Conservation (phyloP, 192 early-diverging fungal species). For the Bifiguratus adelaidae region DNA sequence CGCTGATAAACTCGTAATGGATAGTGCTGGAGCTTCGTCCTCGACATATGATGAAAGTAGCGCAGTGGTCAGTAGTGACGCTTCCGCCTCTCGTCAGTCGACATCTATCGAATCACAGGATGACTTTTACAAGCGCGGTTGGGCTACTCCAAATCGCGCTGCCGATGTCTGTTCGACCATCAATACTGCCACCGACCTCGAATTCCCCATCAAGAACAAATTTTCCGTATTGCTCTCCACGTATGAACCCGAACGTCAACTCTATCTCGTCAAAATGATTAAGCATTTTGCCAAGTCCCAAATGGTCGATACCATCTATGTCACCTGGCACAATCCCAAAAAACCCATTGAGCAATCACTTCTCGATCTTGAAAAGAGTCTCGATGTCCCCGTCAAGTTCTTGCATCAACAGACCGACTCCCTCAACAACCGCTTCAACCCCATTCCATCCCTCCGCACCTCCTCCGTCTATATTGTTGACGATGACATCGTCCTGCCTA, state of each 20-base stretch:
- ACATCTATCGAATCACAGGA: too few relatives aligned
- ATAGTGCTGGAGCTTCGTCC: too few relatives aligned
- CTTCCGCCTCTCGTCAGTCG: too few relatives aligned
- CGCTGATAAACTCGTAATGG: too few relatives aligned
- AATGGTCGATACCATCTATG: constrained; percentile 11
- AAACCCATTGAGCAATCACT: constrained; percentile 9
- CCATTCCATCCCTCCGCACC: constrained; percentile 5
- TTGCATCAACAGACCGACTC: constrained; percentile 12
- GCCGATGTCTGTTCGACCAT: too few relatives aligned
- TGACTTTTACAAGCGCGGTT: too few relatives aligned
- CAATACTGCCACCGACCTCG: too few relatives aligned
- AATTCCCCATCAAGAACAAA: constrained; percentile 9
- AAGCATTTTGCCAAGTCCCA: constrained; percentile 8
- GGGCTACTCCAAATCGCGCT: too few relatives aligned
- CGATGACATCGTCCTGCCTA: constrained; percentile 12
- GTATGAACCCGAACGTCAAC: constrained; percentile 17
- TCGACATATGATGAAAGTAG: too few relatives aligned
- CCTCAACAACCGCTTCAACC: constrained; percentile 20
- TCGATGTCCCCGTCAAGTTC: constrained; percentile 3
- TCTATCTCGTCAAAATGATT: constrained; percentile 11
- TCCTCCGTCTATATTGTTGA: constrained; percentile 8
- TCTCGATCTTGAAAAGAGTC: neutral
- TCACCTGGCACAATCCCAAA: constrained; percentile 27
- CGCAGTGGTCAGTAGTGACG: too few relatives aligned
- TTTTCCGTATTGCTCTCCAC: constrained; percentile 17